Evolutionary conservation across 192 early-diverging fungal genomes (phyloP), one percentile per base, ranked within the genome.

Genomic region (Backusella liffmaniae): DNA sequence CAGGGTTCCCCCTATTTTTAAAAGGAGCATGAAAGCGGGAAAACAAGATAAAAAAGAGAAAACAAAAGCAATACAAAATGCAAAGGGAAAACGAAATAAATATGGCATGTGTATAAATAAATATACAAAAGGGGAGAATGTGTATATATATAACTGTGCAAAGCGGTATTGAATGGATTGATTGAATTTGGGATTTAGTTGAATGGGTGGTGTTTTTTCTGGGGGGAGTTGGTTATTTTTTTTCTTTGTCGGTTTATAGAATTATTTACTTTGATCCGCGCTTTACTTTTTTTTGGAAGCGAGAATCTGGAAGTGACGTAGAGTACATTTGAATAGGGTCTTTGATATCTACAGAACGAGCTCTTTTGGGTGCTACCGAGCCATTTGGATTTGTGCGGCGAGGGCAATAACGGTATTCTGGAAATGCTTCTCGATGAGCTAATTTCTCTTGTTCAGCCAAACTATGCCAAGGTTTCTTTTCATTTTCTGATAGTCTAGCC

Each of bases 391-490:
- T 74, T 18, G 77, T 42, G 34, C 80, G 72, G 34, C 77, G 77
- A 9, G 80, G 80, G 26, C 80, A 81, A 67, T 81, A 81, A 37
- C 80, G 80, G 26, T 81, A 81, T 67, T 81, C 80, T 39, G 80
- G 80, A 74, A 81, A 81, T 16, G 80, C 80, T 72, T 81, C 80
- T 53, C 77, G 74, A 32, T 81, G 80, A 18, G 80, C 80, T 29
- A 73, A 56, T 34, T 81, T 81, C 66, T 81, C 80, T 72, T 81
- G 80, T 36, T 81, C 80, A 5, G 80, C 80, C 26, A 81, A 44
- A 69, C 77, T 66, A 67, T 81, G 80, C 80, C 80, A 81, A n/a
- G 80, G 80, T 71, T 66, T 77, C 59, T 81, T 81, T 81, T 81
- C 76, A 34, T 75, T 77, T 49, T 81, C 80, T 16, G 80, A 66